phyloP scores from a whole-genome alignment of 2,329 filamentous ascomycete species.

The Neonectria coccinea region DNA sequence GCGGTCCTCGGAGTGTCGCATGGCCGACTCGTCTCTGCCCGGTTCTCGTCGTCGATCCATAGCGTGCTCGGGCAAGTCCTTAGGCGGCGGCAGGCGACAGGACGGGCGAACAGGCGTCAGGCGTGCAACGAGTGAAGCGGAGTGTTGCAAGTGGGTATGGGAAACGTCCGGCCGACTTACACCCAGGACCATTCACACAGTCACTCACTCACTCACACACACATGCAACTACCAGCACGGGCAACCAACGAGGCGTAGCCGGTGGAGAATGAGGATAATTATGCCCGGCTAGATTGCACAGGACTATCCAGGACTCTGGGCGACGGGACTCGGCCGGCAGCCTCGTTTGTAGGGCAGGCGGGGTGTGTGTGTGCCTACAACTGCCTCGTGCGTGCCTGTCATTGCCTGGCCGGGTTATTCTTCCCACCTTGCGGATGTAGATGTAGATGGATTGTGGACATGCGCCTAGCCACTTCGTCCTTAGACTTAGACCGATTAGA shows the following conservation, averaged over 20 bases:
- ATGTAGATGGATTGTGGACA: not conserved
- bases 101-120: not conserved
- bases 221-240: not conserved
- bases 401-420: not conserved
- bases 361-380: no score
- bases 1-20: not conserved
- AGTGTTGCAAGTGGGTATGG: not conserved
- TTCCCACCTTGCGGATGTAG: not conserved
- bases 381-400: conserved; percentile 1
- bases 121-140: not conserved
- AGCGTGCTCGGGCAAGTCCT: conserved; percentile 1
- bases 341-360: conserved; percentile 1
- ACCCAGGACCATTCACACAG: not conserved
- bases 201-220: not conserved
- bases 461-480: not conserved
- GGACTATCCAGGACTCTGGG: no score
- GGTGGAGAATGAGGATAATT: not conserved
- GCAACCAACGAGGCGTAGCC: conserved; percentile 2
- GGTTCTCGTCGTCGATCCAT: not conserved
- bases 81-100: not conserved
- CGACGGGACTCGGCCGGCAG: conserved; percentile 1
- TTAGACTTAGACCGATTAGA: not conserved
- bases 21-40: not conserved
- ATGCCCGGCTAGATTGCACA: conserved; percentile 1
- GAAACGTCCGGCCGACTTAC: conserved; percentile 6